Base-by-base conservation (phyloP, 257 asterid genomes). In the Gynochthodes officinalis region DNA sequence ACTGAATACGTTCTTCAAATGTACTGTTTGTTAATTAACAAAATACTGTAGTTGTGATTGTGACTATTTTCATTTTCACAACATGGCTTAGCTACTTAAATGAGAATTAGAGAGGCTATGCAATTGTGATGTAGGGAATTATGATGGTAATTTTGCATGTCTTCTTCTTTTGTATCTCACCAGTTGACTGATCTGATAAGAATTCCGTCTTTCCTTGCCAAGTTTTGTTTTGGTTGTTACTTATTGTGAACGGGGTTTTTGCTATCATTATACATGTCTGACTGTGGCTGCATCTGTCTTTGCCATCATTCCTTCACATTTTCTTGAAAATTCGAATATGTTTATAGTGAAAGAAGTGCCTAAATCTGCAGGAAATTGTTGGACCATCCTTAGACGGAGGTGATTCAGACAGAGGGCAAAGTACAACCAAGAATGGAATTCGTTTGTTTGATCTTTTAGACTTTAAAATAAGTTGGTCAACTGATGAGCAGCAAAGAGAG, bases 301-400 rank as follows among this genome's bases (percentile, higher is more conserved):
- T 42, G 16, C 5, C 16, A 19, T 42, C 40, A 39, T 4, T 14
- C n/a, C 14, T 58, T 59, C 32, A 48, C 18, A 33, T 66, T 52
- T n/a, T 14, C 65, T 59, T 2, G 28, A 33, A 35, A 10, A 33
- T 19, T 33, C 35, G 33, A 62, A 53, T 16, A 64, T 11, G 40
- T 64, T 72, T 63, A 71, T 60, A 52, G 59, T 46, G 33, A 69
- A 63, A 69, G 49, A 60, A 64, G 46, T n/a, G 72, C 75, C 71
- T 77, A 72, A 76, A 65, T 73, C 70, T 82, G 82, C 93, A 90
- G 98, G 98, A 93, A 87, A 78, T 79, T 78, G 90, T 93, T 72
- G 83, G 78, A 79, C 82, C 77, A 48, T 52, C 63, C 18, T 70
- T 67, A 28, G 81, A 76, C 74, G 82, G 79, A 78, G 76, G 50